phyloP scores from a whole-genome alignment of 73 alveolate species.

The Paramecium sexaurelia region DNA sequence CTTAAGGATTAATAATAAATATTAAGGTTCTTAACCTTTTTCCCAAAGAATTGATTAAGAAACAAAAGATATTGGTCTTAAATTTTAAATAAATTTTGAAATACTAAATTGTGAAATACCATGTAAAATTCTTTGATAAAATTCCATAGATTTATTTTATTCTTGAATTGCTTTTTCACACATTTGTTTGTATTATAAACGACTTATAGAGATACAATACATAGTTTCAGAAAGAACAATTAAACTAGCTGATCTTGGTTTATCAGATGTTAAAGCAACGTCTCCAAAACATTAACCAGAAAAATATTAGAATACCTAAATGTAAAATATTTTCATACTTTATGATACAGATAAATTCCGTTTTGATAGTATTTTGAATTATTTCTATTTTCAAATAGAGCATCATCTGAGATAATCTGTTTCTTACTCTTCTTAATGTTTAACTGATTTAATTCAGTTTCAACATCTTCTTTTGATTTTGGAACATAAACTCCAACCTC shows the following conservation, averaged over 20 bases:
- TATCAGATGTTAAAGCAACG: constrained; percentile 31
- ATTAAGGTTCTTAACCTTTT: constrained; percentile 46
- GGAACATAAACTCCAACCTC: constrained; percentile 52
- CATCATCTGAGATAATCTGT: background rate
- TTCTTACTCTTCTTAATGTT: background rate
- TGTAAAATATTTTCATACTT: background rate
- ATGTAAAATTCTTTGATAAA: background rate
- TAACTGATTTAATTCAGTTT: background rate
- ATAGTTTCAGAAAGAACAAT: background rate
- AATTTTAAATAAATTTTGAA: background rate
- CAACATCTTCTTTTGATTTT: background rate
- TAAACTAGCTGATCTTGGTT: constrained; percentile 37
- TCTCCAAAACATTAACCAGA: constrained; percentile 57
- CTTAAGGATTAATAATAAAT: background rate
- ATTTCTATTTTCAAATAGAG: background rate
- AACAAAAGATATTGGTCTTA: constrained; percentile 27
- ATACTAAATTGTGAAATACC: background rate
- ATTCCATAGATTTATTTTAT: background rate
- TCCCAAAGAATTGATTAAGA: constrained; percentile 17
- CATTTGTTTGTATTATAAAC: background rate
- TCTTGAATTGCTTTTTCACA: constrained; percentile 52
- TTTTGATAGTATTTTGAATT: background rate
- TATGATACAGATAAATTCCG: constrained; percentile 11
- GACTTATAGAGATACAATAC: background rate
- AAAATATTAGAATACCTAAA: background rate